These are phyloP conservation scores for Parathielavia hyrcaniae DNA, from an alignment of 495 filamentous ascomycete genomes.

Conservation along the genomic window DNA sequence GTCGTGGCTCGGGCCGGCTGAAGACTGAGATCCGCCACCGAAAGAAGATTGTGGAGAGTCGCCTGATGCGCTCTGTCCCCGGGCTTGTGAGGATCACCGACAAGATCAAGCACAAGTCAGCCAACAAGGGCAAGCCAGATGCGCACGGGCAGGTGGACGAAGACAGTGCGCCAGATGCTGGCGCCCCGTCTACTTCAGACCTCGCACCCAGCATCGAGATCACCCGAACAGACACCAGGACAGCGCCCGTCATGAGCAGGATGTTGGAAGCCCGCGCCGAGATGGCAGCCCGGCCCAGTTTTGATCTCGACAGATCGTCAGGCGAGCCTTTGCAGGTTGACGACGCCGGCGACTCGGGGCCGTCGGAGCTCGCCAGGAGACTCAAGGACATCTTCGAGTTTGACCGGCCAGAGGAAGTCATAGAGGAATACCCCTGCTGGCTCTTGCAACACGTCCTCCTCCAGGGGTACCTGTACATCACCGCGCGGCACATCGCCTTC, in stretches of 20 bases:
- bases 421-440: conserved; percentile 93
- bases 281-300: conserved; percentile 50
- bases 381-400: conserved; percentile 89
- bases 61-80: conserved; percentile 53
- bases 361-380: conserved; percentile 55
- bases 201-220: conserved; percentile 29
- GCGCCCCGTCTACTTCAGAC: conserved; percentile 7
- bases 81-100: conserved; percentile 38
- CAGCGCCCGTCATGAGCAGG: conserved; percentile 70
- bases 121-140: conserved; percentile 20
- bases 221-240: conserved; percentile 31
- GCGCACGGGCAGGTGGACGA: conserved; percentile 17
- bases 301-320: conserved; percentile 43
- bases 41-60: conserved; percentile 56
- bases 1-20: conserved; percentile 15
- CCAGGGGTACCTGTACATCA: conserved; percentile 96
- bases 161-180: conserved; percentile 6
- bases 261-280: conserved; percentile 77
- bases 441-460: conserved; percentile 86
- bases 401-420: conserved; percentile 72
- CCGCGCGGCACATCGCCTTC: conserved; percentile 87
- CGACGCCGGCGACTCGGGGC: conserved; percentile 34
- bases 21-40: conserved; percentile 41
- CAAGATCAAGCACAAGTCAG: conserved; percentile 38
- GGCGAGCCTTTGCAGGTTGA: conserved; percentile 26